These are phyloP conservation scores for Russula olivacea DNA, from an alignment of 768 basidiomycete genomes.

Conservation along the genomic window DNA sequence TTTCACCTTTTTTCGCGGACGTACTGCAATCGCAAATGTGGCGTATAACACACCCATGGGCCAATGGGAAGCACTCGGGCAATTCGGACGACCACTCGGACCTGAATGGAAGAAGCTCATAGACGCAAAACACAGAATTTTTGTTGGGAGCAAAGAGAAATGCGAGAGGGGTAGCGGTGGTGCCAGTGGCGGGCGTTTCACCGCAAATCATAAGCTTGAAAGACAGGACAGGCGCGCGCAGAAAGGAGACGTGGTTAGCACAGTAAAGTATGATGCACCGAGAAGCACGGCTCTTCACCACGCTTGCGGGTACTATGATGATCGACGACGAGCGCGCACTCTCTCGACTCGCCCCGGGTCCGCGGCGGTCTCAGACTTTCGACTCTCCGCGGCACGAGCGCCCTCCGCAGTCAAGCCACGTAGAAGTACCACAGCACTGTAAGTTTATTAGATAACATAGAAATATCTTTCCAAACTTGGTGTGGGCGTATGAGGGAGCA, in stretches of 20 bases:
- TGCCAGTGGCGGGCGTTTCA: background rate
- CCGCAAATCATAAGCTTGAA: background rate
- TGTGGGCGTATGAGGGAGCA: background rate
- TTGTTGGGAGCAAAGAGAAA: background rate
- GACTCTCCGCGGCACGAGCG: constrained; percentile 22
- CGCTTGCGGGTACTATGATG: constrained; percentile 13
- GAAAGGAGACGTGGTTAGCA: background rate
- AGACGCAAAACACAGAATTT: too few relatives aligned
- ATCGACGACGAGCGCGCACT: constrained; percentile 23
- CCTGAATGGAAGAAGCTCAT: too few relatives aligned
- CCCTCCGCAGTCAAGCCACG: background rate
- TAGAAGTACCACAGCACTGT: background rate
- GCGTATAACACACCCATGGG: background rate
- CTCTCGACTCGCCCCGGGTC: constrained; percentile 12
- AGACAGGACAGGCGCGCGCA: background rate
- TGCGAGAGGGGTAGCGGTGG: background rate
- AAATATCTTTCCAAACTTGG: background rate
- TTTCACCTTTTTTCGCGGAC: background rate
- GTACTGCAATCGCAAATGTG: background rate
- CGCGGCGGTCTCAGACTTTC: constrained; percentile 12
- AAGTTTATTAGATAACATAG: background rate
- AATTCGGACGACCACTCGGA: background rate
- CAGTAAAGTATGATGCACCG: constrained; percentile 6
- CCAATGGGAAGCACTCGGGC: background rate
- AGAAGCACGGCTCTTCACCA: constrained; percentile 19